These are phyloP conservation scores for Talaromyces albobiverticillius DNA, from an alignment of 2,329 filamentous ascomycete genomes.

Conservation along the genomic window DNA sequence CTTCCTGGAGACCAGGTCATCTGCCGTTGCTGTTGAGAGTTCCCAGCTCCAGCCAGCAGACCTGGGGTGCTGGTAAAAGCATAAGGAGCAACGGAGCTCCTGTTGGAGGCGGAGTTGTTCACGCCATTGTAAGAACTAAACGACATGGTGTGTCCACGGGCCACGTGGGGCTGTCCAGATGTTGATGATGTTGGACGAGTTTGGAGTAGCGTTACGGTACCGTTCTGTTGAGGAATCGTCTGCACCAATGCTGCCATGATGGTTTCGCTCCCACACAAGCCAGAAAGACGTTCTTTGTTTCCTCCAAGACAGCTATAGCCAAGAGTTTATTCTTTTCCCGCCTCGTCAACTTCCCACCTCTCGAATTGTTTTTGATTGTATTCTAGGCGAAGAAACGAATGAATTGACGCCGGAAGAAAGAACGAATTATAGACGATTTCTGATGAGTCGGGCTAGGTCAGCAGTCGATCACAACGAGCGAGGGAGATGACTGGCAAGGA, in stretches of 20 bases:
- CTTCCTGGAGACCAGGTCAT: slow-evolving; percentile 44
- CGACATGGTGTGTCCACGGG: slow-evolving; percentile 37
- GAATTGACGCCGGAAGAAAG: slow-evolving; percentile 18
- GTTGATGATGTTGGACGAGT: slow-evolving; percentile 63
- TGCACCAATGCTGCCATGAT: slow-evolving; percentile 84
- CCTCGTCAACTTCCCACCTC: neutral
- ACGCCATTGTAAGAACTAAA: slow-evolving; percentile 41
- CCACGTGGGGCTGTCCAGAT: slow-evolving; percentile 45
- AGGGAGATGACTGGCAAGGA: neutral
- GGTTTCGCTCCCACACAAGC: slow-evolving; percentile 26
- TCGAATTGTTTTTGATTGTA: slow-evolving; percentile 3
- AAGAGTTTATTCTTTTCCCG: neutral
- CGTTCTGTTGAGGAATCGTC: slow-evolving; percentile 72
- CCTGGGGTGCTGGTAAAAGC: slow-evolving; percentile 71
- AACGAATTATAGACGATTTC: slow-evolving; percentile 26
- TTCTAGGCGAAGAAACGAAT: slow-evolving; percentile 28
- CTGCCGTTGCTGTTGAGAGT: slow-evolving; percentile 51
- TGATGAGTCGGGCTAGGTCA: slow-evolving; percentile 15
- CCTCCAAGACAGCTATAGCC: slow-evolving; percentile 18
- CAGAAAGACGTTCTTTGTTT: slow-evolving; percentile 18
- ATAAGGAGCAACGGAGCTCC: slow-evolving; percentile 69
- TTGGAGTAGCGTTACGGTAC: slow-evolving; percentile 69
- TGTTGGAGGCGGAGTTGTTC: slow-evolving; percentile 41
- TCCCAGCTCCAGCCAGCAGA: slow-evolving; percentile 48
- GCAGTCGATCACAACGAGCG: neutral